phyloP scores from a whole-genome alignment of 1,139 yeast species.

The Lodderomyces margitis region DNA sequence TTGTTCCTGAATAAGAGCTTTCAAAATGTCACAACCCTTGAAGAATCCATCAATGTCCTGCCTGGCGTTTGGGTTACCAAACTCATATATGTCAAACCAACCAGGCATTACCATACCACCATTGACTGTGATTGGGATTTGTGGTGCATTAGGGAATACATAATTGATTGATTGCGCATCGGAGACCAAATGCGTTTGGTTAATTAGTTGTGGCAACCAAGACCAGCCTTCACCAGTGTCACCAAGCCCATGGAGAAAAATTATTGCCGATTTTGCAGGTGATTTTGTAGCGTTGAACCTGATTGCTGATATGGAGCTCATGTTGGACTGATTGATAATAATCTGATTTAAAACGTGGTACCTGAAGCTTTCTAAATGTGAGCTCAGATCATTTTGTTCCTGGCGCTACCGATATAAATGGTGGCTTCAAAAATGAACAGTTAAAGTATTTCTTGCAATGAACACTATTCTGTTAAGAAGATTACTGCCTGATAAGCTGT shows the following conservation, averaged over 20 bases:
- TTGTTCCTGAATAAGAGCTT: constrained; percentile 60
- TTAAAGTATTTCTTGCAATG: too few relatives aligned
- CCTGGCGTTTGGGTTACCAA: constrained; percentile 46
- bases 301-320: constrained; percentile 21
- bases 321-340: too few relatives aligned
- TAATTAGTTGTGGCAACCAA: constrained; percentile 58
- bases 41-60: constrained; percentile 68
- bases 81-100: constrained; percentile 79
- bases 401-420: too few relatives aligned
- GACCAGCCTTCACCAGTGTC: constrained; percentile 91
- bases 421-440: too few relatives aligned
- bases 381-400: too few relatives aligned
- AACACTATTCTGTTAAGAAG: too few relatives aligned
- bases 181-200: constrained; percentile 41
- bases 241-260: constrained; percentile 88
- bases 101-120: constrained; percentile 71
- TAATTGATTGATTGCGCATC: constrained; percentile 57
- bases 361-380: too few relatives aligned
- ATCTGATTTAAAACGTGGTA: too few relatives aligned
- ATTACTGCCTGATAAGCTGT: too few relatives aligned
- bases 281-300: constrained; percentile 20
- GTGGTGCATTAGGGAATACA: constrained; percentile 88
- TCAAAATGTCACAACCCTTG: constrained; percentile 52
- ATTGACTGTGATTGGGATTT: constrained; percentile 63
- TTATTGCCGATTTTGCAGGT: constrained; percentile 56